Evolutionary conservation across 495 filamentous ascomycete genomes (phyloP).

Genomic region (Hyaloscypha variabilis): DNA sequence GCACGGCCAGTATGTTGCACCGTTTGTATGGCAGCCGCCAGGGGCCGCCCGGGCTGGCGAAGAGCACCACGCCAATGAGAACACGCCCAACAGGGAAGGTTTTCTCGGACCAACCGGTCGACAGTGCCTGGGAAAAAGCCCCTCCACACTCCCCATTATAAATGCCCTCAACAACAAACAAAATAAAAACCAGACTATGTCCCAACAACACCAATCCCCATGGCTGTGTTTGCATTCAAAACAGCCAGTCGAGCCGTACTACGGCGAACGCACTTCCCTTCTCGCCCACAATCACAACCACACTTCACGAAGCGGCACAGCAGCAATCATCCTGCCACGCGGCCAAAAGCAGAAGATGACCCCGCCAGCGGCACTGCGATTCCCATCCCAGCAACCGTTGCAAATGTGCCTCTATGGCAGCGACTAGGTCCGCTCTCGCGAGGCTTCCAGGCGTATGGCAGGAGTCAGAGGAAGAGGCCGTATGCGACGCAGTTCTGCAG

Average conservation of each 20-base stretch:
- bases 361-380: constrained; percentile 36
- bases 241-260: constrained; percentile 16
- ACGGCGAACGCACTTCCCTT: constrained; percentile 15
- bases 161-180: constrained; percentile 9
- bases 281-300: constrained; percentile 7
- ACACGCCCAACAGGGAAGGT: no score
- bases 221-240: constrained; percentile 22
- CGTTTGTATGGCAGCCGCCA: no score
- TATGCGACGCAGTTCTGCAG: constrained; percentile 77
- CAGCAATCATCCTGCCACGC: constrained; percentile 7
- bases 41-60: no score
- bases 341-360: constrained; percentile 16
- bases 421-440: constrained; percentile 59
- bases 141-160: no score
- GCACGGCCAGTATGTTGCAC: no score
- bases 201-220: constrained; percentile 8
- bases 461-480: constrained; percentile 69
- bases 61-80: no score
- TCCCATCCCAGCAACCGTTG: constrained; percentile 46
- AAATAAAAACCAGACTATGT: constrained; percentile 19
- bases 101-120: no score
- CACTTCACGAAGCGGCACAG: constrained; percentile 19
- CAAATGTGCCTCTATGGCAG: constrained; percentile 50
- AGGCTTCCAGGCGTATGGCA: constrained; percentile 69
- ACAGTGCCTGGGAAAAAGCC: no score